Evolutionary conservation across 768 basidiomycete genomes (phyloP).

Genomic region (Hygrophoropsis aurantiaca): DNA sequence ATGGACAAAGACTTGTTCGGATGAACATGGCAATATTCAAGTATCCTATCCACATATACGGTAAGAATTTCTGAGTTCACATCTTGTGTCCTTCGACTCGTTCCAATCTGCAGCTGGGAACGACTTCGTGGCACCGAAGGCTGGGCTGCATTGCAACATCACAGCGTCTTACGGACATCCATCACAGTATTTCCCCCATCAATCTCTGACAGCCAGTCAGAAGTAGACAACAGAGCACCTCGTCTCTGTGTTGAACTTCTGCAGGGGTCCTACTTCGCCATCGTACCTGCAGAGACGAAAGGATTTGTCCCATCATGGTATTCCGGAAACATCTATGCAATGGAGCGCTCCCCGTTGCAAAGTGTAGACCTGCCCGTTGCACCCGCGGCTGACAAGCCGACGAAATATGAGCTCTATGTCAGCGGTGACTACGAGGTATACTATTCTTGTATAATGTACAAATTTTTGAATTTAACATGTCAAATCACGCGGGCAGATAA

Average conservation of each 20-base stretch:
- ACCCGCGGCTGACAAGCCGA: constrained; percentile 42
- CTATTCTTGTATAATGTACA: constrained; percentile 53
- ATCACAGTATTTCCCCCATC: constrained; percentile 56
- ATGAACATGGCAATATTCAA: constrained; percentile 46
- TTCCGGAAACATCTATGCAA: constrained; percentile 82
- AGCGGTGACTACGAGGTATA: constrained; percentile 85
- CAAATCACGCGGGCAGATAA: constrained; percentile 47
- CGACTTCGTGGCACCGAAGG: constrained; percentile 75
- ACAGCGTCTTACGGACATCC: constrained; percentile 65
- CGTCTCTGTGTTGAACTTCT: constrained; percentile 56
- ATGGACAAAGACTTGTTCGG: constrained; percentile 51
- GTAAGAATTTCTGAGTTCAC: constrained; percentile 27
- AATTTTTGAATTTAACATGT: constrained; percentile 1
- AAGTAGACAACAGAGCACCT: constrained; percentile 27
- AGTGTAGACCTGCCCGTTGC: constrained; percentile 47
- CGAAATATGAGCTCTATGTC: constrained; percentile 66
- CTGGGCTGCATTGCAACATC: constrained; percentile 85
- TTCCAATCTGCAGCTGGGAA: constrained; percentile 55
- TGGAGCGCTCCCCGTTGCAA: constrained; percentile 52
- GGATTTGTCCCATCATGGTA: constrained; percentile 57
- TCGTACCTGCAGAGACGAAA: background rate
- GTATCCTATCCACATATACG: constrained; percentile 67
- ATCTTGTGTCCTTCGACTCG: background rate
- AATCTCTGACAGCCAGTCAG: background rate
- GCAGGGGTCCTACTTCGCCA: background rate